Evolutionary conservation across 2,329 filamentous ascomycete genomes (phyloP).

Genomic region (Dothideomycetes sp.): DNA sequence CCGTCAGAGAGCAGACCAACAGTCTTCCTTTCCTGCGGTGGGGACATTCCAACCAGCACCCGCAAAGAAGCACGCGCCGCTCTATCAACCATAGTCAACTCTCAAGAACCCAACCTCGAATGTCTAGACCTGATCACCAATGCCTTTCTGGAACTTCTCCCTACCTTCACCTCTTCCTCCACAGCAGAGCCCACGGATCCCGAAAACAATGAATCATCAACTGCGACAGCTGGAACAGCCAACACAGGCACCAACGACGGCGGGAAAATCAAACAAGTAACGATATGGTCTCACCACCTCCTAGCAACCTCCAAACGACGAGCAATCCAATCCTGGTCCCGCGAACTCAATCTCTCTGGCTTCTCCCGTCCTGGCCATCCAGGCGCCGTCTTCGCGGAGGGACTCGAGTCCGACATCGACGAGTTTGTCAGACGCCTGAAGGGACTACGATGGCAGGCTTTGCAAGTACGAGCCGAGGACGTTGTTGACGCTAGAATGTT

Average conservation of each 20-base stretch:
- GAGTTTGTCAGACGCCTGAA: constrained; percentile 11
- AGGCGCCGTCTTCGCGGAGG: constrained; percentile 10
- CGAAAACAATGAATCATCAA: no score
- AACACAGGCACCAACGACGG: not conserved
- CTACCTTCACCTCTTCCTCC: not conserved
- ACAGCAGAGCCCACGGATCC: not conserved
- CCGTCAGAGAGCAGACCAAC: constrained; percentile 7
- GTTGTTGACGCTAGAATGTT: constrained; percentile 2
- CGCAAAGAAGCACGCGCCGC: constrained; percentile 8
- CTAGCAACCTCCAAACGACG: constrained; percentile 11
- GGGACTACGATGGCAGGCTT: constrained; percentile 10
- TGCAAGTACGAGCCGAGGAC: constrained; percentile 11
- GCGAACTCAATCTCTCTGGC: constrained; percentile 8
- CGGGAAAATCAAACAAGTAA: constrained; percentile 7
- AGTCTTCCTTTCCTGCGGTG: constrained; percentile 9
- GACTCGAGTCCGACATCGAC: constrained; percentile 7
- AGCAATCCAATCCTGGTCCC: constrained; percentile 10
- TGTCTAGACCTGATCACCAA: constrained; percentile 10
- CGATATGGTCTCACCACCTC: constrained; percentile 12
- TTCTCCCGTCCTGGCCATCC: constrained; percentile 10
- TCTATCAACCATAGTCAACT: constrained; percentile 3
- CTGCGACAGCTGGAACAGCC: no score
- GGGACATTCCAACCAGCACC: constrained; percentile 6
- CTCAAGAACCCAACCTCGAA: constrained; percentile 6
- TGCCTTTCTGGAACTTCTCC: constrained; percentile 1